Percentiles rank a stretch among this genome's conserved stretches.
These are phyloP conservation scores for Metschnikowia colocasiae DNA, from an alignment of 805 yeast species.

Conservation along the genomic window DNA sequence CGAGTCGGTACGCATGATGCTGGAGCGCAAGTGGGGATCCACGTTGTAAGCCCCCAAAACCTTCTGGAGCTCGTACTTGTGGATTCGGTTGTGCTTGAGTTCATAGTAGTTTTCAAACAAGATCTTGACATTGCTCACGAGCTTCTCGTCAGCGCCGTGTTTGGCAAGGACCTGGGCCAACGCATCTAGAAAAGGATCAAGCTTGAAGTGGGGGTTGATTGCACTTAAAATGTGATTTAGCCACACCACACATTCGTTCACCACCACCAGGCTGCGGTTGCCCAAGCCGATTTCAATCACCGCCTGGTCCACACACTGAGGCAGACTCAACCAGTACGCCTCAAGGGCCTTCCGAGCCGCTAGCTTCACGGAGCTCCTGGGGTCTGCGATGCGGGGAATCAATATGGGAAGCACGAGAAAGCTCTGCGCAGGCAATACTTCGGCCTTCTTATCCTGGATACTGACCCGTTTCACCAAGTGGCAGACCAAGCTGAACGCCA, in stretches of 20 bases:
- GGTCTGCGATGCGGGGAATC: slow-evolving; percentile 44
- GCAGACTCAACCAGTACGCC: slow-evolving; percentile 53
- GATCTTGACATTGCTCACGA: slow-evolving; percentile 17
- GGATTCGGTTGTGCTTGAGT: slow-evolving; percentile 31
- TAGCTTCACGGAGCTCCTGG: slow-evolving; percentile 31
- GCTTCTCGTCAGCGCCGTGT: slow-evolving; percentile 9
- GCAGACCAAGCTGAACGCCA: slow-evolving; percentile 49
- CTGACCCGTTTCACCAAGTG: slow-evolving; percentile 57
- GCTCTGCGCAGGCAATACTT: slow-evolving; percentile 39
- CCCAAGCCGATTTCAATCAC: slow-evolving; percentile 44
- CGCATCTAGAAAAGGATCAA: slow-evolving; percentile 25
- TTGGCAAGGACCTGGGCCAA: slow-evolving; percentile 20
- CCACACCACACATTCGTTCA: slow-evolving; percentile 44
- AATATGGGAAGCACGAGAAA: slow-evolving; percentile 49
- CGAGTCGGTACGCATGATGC: slow-evolving; percentile 17
- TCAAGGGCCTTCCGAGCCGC: slow-evolving; percentile 51
- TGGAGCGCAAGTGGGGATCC: slow-evolving; percentile 20
- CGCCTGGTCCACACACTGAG: slow-evolving; percentile 43
- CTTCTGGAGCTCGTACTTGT: slow-evolving; percentile 43
- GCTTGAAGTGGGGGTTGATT: slow-evolving; percentile 31
- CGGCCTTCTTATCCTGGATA: slow-evolving; percentile 47
- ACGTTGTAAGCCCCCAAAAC: slow-evolving; percentile 38
- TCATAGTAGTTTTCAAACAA: slow-evolving; percentile 29
- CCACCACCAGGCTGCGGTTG: slow-evolving; percentile 34
- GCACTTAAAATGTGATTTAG: slow-evolving; percentile 38